Evolutionary conservation across 352 stramenopile genomes (phyloP), one percentile per base, ranked within the genome.

Genomic region (Phytopythium ostracodes): DNA sequence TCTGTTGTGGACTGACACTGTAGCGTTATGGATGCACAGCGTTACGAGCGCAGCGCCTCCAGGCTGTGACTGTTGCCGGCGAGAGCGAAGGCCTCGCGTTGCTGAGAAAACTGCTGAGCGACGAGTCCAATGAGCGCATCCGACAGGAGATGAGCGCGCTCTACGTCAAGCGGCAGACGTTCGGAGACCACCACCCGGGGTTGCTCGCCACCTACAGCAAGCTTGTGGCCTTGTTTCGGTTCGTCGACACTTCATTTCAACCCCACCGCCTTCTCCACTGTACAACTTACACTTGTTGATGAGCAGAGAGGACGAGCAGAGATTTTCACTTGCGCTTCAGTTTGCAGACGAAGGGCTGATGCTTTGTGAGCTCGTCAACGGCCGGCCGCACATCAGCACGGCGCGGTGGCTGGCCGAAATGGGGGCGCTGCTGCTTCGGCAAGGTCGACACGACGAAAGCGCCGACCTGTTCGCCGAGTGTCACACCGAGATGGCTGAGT

Each of bases 71-170:
- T 6, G 36, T 15, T 17, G n/a, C 15, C 25, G 14, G 20, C 38
- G 36, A 49, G 14, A 27, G 22, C 38, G 24, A 27, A 10, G 15
- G 17, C 9, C 4, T 40, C 18, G 54, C 36, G 14, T 46, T 57
- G 20, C 58, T 73, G 20, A 63, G 64, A 27, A 57, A 38, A 4
- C 15, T 62, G 29, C 59, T 84, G 12, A 29, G 56, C 12, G 63
- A 73, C 29, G 77, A 90, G 60, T 22, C 33, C 6, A 64, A 87
- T n/a, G 1, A 59, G 0, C 27, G 59, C 10, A 60, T 88, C 25
- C 72, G 71, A 2, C 63, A 77, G 8, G 75, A 92, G 55, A 65
- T 90, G 1, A 76, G 88, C 29, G 77, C 79, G 6, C 70, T 89
- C 1, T 59, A 78, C 29, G 76, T 74, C 22, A 92, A 92, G 60